Base-by-base conservation (phyloP, 2,329 filamentous ascomycete genomes). In the Cladorrhinum sp. region DNA sequence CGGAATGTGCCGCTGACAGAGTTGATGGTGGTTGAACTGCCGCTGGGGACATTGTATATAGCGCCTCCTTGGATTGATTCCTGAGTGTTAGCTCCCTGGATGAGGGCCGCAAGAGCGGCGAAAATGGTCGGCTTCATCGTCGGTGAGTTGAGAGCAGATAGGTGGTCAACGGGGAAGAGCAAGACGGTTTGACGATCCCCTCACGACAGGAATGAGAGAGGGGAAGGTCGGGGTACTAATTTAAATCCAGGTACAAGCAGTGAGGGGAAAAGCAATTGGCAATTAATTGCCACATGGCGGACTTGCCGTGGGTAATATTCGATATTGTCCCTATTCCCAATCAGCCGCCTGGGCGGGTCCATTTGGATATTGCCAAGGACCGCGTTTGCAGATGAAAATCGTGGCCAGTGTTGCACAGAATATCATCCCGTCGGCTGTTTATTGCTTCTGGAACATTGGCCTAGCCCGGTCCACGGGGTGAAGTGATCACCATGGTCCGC, bases 1-100 rank as follows among this genome's bases (percentile, higher is more conserved):
- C n/a, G 23, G 51, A 62, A 62, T 20, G 52, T 55, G 27, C 55
- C 60, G 9, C 55, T 25, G 38, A 58, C 24, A 41, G 41, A 23
- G 41, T 50, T 58, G 38, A 62, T 58, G 41, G 29, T 50, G 23
- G 50, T n/a, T 16, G 22, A 24, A 12, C 49, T 50, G 12, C 49
- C 36, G 55, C 36, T 36, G 9, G 41, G 38, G 45, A 29, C 12
- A 20, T 51, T 38, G 50, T 38, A 54, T 25, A 51, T 25, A 18
- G 58, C 58, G 52, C 58, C 58, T 6, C 32, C 57, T 3, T 49
- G 50, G 50, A 41, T 54, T 20, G 50, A 59, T 16, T 58, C 56
- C 18, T 50, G 49, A 18, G 49, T 7, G 23, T 20, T 50, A 13
- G 13, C 49, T 50, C 24, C 8, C 8, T 16, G 49, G 24, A 50